Base-by-base conservation (phyloP, 768 basidiomycete species). In the Suillus cothurnatus region DNA sequence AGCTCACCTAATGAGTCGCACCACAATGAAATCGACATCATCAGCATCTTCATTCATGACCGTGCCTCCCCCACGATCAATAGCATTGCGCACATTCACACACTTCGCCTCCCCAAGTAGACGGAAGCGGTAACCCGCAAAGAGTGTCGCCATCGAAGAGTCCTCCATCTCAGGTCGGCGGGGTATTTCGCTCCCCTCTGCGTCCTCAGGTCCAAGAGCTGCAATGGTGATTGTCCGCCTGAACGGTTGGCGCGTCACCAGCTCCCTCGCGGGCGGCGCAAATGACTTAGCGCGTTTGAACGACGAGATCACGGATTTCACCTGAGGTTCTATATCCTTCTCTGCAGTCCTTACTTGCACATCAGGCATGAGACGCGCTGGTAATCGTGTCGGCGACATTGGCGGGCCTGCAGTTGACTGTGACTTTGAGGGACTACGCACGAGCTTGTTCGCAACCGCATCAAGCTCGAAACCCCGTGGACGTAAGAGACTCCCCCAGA, bases 401-500 rank as follows among this genome's bases (percentile, higher is more conserved):
- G 66, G 69, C 14, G 64, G 57, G 49, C 71, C 63, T 71, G 73
- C 64, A 67, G 63, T 72, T 2, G 50, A 57, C 63, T 72, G 75
- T 4, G 78, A 76, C 63, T 87, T 89, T 4, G 83, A 81, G 1
- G 89, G 88, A 65, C 86, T 90, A 28, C 86, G 83, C 7, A 90
- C 73, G 58, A 93, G 82, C 67, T 85, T 82, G 11, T 87, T 86
- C 14, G 62, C 81, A 28, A 39, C 58, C 0, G 38, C 11, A 23
- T 83, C 76, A 62, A 91, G 75, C 67, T 87, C 83, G 74, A 88
- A 91, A 12, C 91, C 92, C 11, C 91, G 84, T 32, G 84, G 79
- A 63, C 85, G 82, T 34, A 93, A 83, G 31, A 93, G 85, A 66
- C 83, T 83, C 59, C 85, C 81, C 92, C 92, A 93, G 9, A 93